Evolutionary conservation across 768 basidiomycete genomes (phyloP), one percentile per base, ranked within the genome.

Genomic region (Lactarius trivialis): DNA sequence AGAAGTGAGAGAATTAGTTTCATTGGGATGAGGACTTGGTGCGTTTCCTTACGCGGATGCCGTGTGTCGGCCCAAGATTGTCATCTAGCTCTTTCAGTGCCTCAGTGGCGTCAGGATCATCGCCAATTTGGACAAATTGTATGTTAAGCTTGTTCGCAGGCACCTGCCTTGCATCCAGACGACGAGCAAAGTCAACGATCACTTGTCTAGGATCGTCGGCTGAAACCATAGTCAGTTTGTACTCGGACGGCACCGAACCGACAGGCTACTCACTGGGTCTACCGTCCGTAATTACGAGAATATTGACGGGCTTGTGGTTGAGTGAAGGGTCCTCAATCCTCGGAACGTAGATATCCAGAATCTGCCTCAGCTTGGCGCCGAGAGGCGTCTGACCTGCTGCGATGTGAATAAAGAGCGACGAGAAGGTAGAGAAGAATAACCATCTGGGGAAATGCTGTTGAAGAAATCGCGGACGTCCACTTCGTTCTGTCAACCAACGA

Each of bases 101-200:
- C 57, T 69, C 70, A 4, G 73, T 59, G 6, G 75, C 74, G 32
- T 37, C 66, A 2, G 26, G 28, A 19, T 68, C 69, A 36, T 73
- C 65, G 0, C 78, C 78, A 26, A 79, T 76, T 68, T 78, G 78
- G 15, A 79, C 67, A 51, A 79, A 76, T 50, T 77, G 74, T 15
- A 76, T 64, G 21, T 74, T 71, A 12, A 77, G 63, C 66, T 75
- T 72, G 37, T 68, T 68, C 37, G 71, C 59, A 1, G 75, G 73
- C 53, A 70, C 72, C 21, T 71, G 67, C 2, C 67, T 70, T 21
- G 58, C 55, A 55, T 77, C 76, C 17, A 77, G 68, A 63, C 66
- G 63, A n/a, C 64, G 60, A 12, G 70, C 70, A 8, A 53, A 60
- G 5, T 63, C 50, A 11, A 69, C 49, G 41, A 70, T 69, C 7